These are phyloP conservation scores for Endocalyx cinctus DNA, from an alignment of 2,329 filamentous ascomycete genomes.

Conservation along the genomic window DNA sequence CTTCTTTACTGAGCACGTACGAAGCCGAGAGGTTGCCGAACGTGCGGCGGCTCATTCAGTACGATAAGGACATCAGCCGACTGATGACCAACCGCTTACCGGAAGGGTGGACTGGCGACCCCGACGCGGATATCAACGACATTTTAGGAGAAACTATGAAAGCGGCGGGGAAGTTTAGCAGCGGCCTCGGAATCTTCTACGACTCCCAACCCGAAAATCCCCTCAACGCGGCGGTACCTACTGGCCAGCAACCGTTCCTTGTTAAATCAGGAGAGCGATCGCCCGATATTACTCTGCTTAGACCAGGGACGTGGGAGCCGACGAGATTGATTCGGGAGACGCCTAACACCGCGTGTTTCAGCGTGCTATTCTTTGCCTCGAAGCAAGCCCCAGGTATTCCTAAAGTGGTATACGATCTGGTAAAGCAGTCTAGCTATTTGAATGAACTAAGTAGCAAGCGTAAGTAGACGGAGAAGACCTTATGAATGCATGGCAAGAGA, in stretches of 20 bases:
- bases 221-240: conserved; percentile 33
- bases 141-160: conserved; percentile 52
- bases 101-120: conserved; percentile 35
- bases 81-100: conserved; percentile 37
- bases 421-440: conserved; percentile 7
- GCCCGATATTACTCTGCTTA: conserved; percentile 40
- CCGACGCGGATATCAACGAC: conserved; percentile 33
- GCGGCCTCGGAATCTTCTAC: conserved; percentile 51
- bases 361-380: conserved; percentile 33
- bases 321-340: conserved; percentile 40
- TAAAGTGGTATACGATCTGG: conserved; percentile 1
- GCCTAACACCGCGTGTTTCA: conserved; percentile 37
- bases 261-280: conserved; percentile 37
- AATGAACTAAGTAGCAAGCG: conserved; percentile 5
- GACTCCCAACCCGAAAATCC: conserved; percentile 30
- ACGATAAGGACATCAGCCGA: conserved; percentile 32
- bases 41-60: conserved; percentile 33
- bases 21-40: conserved; percentile 32
- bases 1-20: conserved; percentile 33
- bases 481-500: background rate
- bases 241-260: conserved; percentile 6
- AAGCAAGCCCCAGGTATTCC: conserved; percentile 4
- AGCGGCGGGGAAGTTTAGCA: conserved; percentile 17
- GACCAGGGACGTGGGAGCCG: conserved; percentile 38
- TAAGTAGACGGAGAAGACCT: background rate